Evolutionary conservation across 2,329 filamentous ascomycete genomes (phyloP), one percentile per base, ranked within the genome.

Genomic region (Aspergillus tamarii): DNA sequence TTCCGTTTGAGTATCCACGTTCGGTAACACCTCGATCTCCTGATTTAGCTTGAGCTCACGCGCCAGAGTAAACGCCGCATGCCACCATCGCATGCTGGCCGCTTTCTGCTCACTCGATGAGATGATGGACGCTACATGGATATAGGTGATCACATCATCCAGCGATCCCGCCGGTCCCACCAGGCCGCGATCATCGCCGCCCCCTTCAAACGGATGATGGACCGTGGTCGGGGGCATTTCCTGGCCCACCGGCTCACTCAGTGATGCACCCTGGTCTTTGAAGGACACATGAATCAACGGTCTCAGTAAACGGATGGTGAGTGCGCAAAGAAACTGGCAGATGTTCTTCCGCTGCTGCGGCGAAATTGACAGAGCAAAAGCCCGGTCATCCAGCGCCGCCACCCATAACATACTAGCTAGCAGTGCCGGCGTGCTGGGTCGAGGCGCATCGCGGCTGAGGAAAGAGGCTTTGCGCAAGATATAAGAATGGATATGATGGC

Each of bases 341-440:
- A 95, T 90, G 74, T 92, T 92, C 64, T 90, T 91, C 58, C 94
- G 86, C 21, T 93, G 91, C 16, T 92, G 91, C 2, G 93, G 92
- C 34, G 91, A 88, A 58, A 91, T 92, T n/a, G 92, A 93, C 66
- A 97, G 78, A 73, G 93, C 93, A 50, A 93, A 87, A 11, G 93
- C 92, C 74, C 96, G 92, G 78, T 93, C 95, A 21, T 93, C 96
- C 76, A 97, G 90, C n/a, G 93, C 93, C 34, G 93, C 92, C 54
- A 96, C 91, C 93, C 93, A 97, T n/a, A 97, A 86, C 88, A 97
- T 97, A 78, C 93, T 96, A 43, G 94, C 92, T 30, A 97, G 84
- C 53, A 97, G 83, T 4, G 93, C 93, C 48, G 94, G 93, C 71
- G 91, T 94, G 75, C 93, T 97, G 61, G 85, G 84, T 64, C 94